Base-by-base conservation (phyloP, 768 basidiomycete species). In the Bullera alba region DNA sequence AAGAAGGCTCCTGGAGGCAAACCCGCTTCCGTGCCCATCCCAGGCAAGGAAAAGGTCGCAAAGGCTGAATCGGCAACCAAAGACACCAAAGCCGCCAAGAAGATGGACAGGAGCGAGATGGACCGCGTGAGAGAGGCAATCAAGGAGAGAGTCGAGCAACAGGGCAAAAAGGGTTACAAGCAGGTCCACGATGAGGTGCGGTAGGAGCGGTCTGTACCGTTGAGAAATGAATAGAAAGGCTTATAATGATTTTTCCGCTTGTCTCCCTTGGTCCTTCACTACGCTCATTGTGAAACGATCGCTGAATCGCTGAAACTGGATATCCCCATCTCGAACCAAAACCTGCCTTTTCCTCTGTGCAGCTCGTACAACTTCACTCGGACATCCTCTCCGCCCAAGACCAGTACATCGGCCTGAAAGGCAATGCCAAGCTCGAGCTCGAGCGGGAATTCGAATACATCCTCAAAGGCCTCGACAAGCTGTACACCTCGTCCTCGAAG, bases 401-500 rank as follows among this genome's bases (percentile, higher is more conserved):
- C 14, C 23, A 56, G 21, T 49, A 64, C 42, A 59, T 58, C 3
- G 39, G 48, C 15, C 27, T 65, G 28, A 23, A 39, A 21, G 45
- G 50, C 4, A 53, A 53, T 21, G 45, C 54, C 42, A 55, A 54
- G 28, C 16, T 28, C 5, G 49, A 60, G 19, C 38, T 71, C 23
- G 60, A 56, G 19, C 52, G 58, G 21, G 63, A 67, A 23, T 56
- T 60, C 41, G 58, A 61, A 19, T 63, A 65, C 51, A 39, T 65
- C 45, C 22, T 62, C 14, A 51, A 43, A 14, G 61, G 61, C 14
- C 46, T 71, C 39, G 63, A 67, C 48, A 71, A 69, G 57, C 54
- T 65, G 25, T 67, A 64, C 38, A 50, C 57, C 4, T 35, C 44
- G 6, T 58, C 62, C 2, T 41, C 53, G 5, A 53, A 50, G 3